Conservation (phyloP, 352 stramenopile genomes). For the Pythium monospermum region DNA sequence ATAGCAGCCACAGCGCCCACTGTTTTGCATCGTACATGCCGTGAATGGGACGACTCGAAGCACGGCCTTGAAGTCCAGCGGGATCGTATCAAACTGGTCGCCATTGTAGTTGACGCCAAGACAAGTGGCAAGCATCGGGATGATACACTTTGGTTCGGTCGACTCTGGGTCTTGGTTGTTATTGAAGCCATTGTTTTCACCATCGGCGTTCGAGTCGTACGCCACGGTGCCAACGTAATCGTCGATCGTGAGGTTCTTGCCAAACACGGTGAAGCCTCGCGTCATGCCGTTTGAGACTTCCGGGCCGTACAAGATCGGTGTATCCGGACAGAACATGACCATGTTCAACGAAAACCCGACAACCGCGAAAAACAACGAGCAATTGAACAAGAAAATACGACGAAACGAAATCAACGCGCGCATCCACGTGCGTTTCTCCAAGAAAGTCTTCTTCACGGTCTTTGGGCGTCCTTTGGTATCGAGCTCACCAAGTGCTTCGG, state of each 20-base stretch:
- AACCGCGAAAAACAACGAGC: slow-evolving; percentile 54
- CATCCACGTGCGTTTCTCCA: slow-evolving; percentile 74
- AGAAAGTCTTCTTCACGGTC: slow-evolving; percentile 76
- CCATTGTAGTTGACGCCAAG: slow-evolving; percentile 51
- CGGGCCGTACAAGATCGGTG: slow-evolving; percentile 63
- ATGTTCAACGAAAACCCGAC: slow-evolving; percentile 69
- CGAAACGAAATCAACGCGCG: slow-evolving; percentile 72
- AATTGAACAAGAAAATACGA: slow-evolving; percentile 80
- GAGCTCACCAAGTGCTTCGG: slow-evolving; percentile 58
- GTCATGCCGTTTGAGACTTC: slow-evolving; percentile 39
- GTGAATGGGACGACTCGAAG: slow-evolving; percentile 57
- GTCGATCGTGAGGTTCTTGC: slow-evolving; percentile 52
- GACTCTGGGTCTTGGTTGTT: slow-evolving; percentile 11
- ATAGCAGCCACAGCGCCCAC: slow-evolving; percentile 61
- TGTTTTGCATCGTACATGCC: slow-evolving; percentile 40
- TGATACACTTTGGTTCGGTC: slow-evolving; percentile 28
- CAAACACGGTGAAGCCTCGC: slow-evolving; percentile 55
- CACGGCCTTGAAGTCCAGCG: slow-evolving; percentile 73
- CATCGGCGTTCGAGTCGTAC: slow-evolving; percentile 17
- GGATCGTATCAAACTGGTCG: slow-evolving; percentile 42
- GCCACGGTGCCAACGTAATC: slow-evolving; percentile 20
- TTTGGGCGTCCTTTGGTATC: slow-evolving; percentile 78
- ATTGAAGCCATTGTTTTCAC: slow-evolving; percentile 18
- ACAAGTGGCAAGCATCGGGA: slow-evolving; percentile 63
- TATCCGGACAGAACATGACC: slow-evolving; percentile 70